These are phyloP conservation scores for Cavenderia fasciculata DNA, from an alignment of 78 protist genomes.

Conservation along the genomic window DNA sequence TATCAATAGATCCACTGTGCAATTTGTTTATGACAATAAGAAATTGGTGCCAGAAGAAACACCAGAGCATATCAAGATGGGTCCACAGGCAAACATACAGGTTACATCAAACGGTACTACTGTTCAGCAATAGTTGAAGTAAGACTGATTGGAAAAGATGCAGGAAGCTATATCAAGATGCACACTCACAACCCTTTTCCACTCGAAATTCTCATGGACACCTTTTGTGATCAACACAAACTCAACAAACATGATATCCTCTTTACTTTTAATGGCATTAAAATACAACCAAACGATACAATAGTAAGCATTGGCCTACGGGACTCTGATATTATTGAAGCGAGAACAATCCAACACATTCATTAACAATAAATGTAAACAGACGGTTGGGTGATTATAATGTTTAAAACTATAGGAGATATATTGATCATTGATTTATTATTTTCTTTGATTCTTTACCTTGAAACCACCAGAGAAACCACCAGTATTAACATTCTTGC, in stretches of 20 bases:
- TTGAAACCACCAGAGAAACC: too few species aligned
- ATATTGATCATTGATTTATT: too few species aligned
- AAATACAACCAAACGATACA: conserved; percentile 20
- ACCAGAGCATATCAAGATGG: conserved; percentile 52
- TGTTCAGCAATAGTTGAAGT: conserved; percentile 51
- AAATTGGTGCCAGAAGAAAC: conserved; percentile 27
- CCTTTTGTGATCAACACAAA: conserved; percentile 54
- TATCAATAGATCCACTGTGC: neutral
- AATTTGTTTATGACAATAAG: conserved; percentile 7
- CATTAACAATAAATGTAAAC: too few species aligned
- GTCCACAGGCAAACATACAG: conserved; percentile 22
- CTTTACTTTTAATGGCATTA: conserved; percentile 19
- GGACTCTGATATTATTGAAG: conserved; percentile 54
- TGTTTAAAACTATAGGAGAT: too few species aligned
- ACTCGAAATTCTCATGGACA: conserved; percentile 60
- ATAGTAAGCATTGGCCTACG: conserved; percentile 14
- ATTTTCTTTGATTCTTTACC: too few species aligned
- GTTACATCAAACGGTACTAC: neutral
- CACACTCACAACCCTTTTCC: conserved; percentile 66
- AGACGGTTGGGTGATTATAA: too few species aligned
- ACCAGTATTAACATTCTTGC: too few species aligned
- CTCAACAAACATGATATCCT: neutral
- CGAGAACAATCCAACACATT: too few species aligned
- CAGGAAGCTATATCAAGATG: conserved; percentile 63
- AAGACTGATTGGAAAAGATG: conserved; percentile 46